A percentile compares a stretch with the other conserved stretches of the same genome.
Evolutionary conservation across 2,329 filamentous ascomycete genomes (phyloP).

Genomic region (Scedosporium dehoogii): DNA sequence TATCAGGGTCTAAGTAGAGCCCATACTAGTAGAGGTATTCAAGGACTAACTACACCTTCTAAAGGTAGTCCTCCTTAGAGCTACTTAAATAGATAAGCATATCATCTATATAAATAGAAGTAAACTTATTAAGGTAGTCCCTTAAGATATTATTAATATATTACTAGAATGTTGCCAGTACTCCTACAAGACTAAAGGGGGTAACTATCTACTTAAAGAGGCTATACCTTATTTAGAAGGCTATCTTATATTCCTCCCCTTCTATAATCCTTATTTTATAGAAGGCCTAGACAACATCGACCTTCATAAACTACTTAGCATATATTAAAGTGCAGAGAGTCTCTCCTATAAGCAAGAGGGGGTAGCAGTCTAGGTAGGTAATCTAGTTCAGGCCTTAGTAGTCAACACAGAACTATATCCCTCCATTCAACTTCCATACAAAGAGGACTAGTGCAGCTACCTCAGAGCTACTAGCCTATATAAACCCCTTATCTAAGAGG

Average conservation of each 20-base stretch:
- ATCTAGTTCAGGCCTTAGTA: not conserved
- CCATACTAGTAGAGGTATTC: not conserved
- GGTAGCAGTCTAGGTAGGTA: not conserved
- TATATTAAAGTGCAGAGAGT: not conserved
- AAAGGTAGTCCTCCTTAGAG: not conserved
- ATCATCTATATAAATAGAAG: not conserved
- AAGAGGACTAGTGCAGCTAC: not conserved
- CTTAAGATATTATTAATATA: conserved; percentile 1
- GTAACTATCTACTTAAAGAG: not conserved
- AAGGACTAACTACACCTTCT: not conserved
- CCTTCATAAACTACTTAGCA: not conserved
- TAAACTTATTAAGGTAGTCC: not conserved
- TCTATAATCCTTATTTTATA: not conserved
- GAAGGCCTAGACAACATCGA: not conserved
- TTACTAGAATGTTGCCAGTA: not conserved
- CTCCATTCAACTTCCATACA: not conserved
- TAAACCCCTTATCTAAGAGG: not conserved
- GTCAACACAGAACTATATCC: not conserved
- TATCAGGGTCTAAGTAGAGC: not conserved
- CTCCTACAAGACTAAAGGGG: not conserved
- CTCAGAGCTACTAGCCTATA: not conserved
- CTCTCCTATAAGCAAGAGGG: not conserved
- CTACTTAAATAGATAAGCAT: not conserved
- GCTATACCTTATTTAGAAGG: not conserved
- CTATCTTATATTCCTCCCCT: not conserved